Evolutionary conservation across 352 stramenopile species (phyloP), one percentile per base, ranked within the genome.

Genomic region (Phytophthora quininea): DNA sequence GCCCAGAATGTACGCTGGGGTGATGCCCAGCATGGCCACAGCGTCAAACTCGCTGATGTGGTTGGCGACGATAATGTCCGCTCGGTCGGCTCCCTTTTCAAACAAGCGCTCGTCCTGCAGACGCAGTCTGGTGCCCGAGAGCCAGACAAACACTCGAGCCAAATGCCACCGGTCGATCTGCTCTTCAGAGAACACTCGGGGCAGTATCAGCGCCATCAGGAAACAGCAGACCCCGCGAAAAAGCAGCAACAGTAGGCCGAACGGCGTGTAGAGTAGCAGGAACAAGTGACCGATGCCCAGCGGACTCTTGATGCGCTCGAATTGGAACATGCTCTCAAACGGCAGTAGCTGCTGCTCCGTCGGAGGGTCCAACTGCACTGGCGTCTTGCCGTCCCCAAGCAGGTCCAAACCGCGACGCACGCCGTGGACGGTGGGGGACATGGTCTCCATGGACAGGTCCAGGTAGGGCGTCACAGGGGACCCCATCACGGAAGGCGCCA

Each of bases 21-120:
- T 73, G 57, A 91, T 58, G 19, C 51, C 58, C 8, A 92, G 54
- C 58, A 92, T 66, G 3, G 82, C 82, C 29, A 92, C 63, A 0
- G 82, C 84, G 45, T 90, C 84, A 46, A 92, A 89, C 74, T 92
- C 84, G 40, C 82, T 90, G 58, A 92, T 84, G 73, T 92, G 84
- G 79, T 92, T 92, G 29, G 76, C 64, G n/a, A 87, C 84, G 32
- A 92, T 73, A 57, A 92, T 82, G 19, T 82, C 67, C 0, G 72
- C 64, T 35, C 67, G 51, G 15, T 71, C 32, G 0, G 62, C 43
- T 12, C 52, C 52, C 9, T 66, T 63, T 15, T 59, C 61, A 35
- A 87, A 85, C 14, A 77, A 48, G 19, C 88, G 63, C 11, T 56
- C 67, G 52, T 89, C 64, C 11, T 79, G 46, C 3, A 88, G 59